Evolutionary conservation across 176 grass and related monocot genomes (phyloP).

Genomic region (Triticum dicoccoides): DNA sequence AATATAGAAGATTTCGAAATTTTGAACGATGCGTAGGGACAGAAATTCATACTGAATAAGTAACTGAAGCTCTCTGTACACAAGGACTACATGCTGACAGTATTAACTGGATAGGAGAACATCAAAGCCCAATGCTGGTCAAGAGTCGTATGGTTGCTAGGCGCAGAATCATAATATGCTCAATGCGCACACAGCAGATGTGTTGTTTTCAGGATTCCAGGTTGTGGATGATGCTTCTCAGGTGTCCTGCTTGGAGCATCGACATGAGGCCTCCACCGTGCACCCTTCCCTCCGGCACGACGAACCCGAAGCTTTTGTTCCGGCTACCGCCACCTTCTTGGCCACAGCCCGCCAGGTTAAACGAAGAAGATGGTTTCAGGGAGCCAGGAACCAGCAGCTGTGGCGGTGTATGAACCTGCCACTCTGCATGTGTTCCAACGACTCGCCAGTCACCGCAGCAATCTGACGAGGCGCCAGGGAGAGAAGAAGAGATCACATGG

Average conservation of each 20-base stretch:
- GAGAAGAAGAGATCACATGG: slow-evolving; percentile 54
- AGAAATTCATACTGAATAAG: neutral
- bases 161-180: slow-evolving; percentile 13
- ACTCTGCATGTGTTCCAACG: slow-evolving; percentile 35
- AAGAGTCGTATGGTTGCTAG: neutral
- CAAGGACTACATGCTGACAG: neutral
- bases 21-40: neutral
- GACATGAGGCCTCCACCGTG: slow-evolving; percentile 86
- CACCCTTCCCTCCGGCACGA: slow-evolving; percentile 80
- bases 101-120: neutral
- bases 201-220: slow-evolving; percentile 31
- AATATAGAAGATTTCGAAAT: neutral
- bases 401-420: slow-evolving; percentile 49
- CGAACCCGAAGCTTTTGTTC: slow-evolving; percentile 37
- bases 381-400: slow-evolving; percentile 75
- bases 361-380: slow-evolving; percentile 53
- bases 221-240: slow-evolving; percentile 33
- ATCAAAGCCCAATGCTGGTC: neutral
- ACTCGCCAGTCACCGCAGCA: slow-evolving; percentile 55
- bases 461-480: slow-evolving; percentile 37
- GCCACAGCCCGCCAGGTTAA: neutral
- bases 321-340: slow-evolving; percentile 36
- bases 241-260: slow-evolving; percentile 38
- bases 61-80: slow-evolving; percentile 4
- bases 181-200: neutral